Percentiles rank a stretch among this genome's conserved stretches.
Conservation (phyloP, 495 filamentous ascomycete genomes). For the Hypoxylon subgilvum region DNA sequence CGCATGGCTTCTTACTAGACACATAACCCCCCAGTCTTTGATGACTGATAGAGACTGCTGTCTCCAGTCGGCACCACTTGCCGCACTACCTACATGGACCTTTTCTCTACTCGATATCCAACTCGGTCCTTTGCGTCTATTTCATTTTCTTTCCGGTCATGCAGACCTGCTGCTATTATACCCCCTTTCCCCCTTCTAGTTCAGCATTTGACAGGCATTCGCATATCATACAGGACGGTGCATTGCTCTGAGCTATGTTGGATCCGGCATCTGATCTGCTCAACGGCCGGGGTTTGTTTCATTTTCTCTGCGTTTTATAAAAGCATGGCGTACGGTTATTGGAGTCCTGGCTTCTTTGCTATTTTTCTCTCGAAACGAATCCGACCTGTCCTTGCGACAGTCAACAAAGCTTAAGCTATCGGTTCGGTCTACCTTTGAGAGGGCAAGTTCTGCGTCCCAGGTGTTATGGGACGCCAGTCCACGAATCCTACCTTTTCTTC, state of each 20-base stretch:
- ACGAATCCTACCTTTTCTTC: conserved; percentile 27
- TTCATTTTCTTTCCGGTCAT: conserved; percentile 15
- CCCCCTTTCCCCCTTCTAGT: conserved; percentile 18
- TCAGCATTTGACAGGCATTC: conserved; percentile 43
- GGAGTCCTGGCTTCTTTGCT: conserved; percentile 10
- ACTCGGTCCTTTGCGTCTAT: conserved; percentile 9
- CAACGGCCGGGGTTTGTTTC: conserved; percentile 14
- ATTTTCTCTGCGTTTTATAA: conserved; percentile 21
- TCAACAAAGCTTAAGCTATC: conserved; percentile 13
- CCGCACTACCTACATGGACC: background rate
- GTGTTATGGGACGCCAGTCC: background rate
- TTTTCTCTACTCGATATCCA: conserved; percentile 7
- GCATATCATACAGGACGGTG: conserved; percentile 37
- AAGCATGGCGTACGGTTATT: conserved; percentile 39
- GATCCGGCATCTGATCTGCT: conserved; percentile 38
- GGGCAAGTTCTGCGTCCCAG: conserved; percentile 6
- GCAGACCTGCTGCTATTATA: conserved; percentile 30
- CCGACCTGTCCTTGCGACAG: conserved; percentile 5
- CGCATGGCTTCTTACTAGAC: conserved; percentile 76
- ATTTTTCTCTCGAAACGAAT: conserved; percentile 7
- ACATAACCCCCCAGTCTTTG: background rate
- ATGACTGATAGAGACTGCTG: conserved; percentile 2
- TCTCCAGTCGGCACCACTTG: conserved; percentile 3
- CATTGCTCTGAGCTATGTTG: conserved; percentile 40
- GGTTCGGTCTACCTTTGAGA: conserved; percentile 3